Evolutionary conservation across 805 yeast species (phyloP), one percentile per base, ranked within the genome.

Genomic region (Schwanniomyces pseudopolymorphus): DNA sequence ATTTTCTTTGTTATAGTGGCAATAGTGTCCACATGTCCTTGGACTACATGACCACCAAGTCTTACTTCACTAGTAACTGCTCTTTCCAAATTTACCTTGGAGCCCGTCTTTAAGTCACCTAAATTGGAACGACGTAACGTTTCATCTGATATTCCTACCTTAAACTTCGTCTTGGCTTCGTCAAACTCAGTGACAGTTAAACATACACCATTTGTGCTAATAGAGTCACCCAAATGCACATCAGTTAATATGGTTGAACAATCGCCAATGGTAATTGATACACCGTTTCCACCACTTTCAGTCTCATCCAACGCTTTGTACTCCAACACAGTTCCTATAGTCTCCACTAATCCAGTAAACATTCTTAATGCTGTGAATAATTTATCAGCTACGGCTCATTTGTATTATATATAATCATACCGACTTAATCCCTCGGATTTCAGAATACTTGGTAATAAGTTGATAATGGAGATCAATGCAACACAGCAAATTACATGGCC

Each of bases 1-100:
- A 53, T 66, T 22, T 67, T 74, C 0, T 67, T 63, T 1, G 77
- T 75, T 33, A 92, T 85, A 28, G 63, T 65, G 2, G 97, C 97
- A 28, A 85, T 77, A 0, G 97, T 88, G 63, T 94, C 99, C 24
- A 94, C 89, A 69, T 94, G 99, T 5, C 99, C 99, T 59, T 94
- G 99, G 2, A 94, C 99, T 52, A 92, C 81, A 66, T 94, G 99
- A 0, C 99, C 99, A 20, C 99, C 99, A 58, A 91, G 81, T 52
- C 99, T 75, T 5, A 83, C 88, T 44, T 87, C 89, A 11, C 83
- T 82, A 72, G 83, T 74, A 26, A 94, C 89, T 0, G 99, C 99
- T 48, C 99, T 76, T 65, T 94, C 99, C 50, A 92, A 72, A 62
- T 94, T 92, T 17, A 94, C 96, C 48, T 74, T 76, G 16, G 78